Base-by-base conservation (phyloP, 2,329 filamentous ascomycete genomes). In the Diaporthe sp. region DNA sequence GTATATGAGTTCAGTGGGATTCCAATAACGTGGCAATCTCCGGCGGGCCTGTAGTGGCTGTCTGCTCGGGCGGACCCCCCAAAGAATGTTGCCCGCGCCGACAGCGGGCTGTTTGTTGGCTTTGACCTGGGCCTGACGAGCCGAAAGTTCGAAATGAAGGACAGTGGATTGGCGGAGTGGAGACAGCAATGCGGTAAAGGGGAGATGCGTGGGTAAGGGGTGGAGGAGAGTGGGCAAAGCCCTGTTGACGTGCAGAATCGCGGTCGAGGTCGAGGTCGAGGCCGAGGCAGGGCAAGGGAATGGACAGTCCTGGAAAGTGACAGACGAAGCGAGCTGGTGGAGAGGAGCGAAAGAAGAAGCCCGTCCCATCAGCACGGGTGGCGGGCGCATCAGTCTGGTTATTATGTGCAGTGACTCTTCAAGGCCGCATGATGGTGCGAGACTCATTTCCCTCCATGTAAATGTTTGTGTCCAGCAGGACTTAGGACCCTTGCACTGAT, bases 141-240 rank as follows among this genome's bases (percentile, higher is more conserved):
- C 65, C 49, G 34, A 55, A 73, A 31, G 58, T 44, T 61, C 58
- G 49, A 73, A 73, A 73, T 73, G 53, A 71, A 65, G 53, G 49
- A 69, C 67, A 62, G 75, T 75, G 75, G 75, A 75, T 55, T 67
- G 58, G 62, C 69, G 51, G 59, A 28, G 75, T 76, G 75, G 75
- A 65, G 73, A 49, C 69, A 28, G 70, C 59, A 55, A 74, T 77
- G 71, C 76, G 74, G 74, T 75, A 72, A 75, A 59, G 65, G 76
- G 42, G 73, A 61, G 51, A 65, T 59, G 42, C 73, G 71, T 75
- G 74, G 62, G 75, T 70, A 73, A 73, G 65, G 75, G 68, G 70
- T 73, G 70, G 74, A 69, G 46, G 53, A 67, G 46, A 37, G 59
- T 49, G 39, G 44, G 39, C 39, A n/a, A 49, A n/a, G 57, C 58